phyloP scores from a whole-genome alignment of 1,284 basidiomycete species.

The Porodaedalea pini region DNA sequence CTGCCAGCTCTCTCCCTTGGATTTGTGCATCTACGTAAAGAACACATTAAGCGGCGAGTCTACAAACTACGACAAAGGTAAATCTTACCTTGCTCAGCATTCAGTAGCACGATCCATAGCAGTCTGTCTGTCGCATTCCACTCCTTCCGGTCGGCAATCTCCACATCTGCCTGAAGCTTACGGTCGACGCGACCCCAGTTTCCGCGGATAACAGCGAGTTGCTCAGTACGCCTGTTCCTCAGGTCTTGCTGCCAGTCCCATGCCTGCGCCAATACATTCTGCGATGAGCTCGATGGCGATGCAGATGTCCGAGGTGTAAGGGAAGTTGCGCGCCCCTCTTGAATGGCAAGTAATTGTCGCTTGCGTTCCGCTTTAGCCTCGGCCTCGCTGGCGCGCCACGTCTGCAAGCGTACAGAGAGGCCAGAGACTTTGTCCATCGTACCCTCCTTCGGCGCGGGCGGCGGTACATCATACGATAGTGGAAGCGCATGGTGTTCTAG shows the following conservation, averaged over 20 bases:
- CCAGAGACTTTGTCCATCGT: slow-evolving; percentile 3
- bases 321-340: slow-evolving; percentile 1
- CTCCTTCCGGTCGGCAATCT: not conserved
- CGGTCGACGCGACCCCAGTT: not conserved
- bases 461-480: not conserved
- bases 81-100: not conserved
- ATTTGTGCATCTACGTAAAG: slow-evolving; percentile 1
- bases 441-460: not conserved
- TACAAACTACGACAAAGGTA: not conserved
- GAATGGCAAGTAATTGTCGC: not conserved
- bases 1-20: not conserved
- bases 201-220: not conserved
- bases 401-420: not conserved
- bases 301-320: not conserved
- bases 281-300: not conserved
- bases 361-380: not conserved
- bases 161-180: not conserved
- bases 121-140: not conserved
- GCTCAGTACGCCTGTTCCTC: not conserved
- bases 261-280: not conserved
- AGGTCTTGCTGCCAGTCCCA: not conserved
- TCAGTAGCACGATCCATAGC: not conserved
- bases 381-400: not conserved
- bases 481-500: not conserved
- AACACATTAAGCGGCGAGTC: not conserved